phyloP scores from a whole-genome alignment of 305 asterid species.

The Rubia peregrina region DNA sequence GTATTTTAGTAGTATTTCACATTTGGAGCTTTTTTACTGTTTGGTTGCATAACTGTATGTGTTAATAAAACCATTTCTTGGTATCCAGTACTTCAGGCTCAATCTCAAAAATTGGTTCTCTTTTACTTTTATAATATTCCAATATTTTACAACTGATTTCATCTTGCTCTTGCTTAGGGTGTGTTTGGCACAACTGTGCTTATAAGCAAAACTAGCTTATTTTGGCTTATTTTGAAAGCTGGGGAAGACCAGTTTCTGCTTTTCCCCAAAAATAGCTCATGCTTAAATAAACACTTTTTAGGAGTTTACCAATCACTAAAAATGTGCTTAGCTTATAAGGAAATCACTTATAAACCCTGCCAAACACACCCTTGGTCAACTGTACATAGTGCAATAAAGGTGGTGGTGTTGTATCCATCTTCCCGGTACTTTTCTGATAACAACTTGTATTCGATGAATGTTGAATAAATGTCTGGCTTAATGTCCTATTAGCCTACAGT shows the following conservation, averaged over 20 bases:
- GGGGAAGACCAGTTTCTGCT: too few species aligned
- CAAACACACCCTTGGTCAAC: not conserved
- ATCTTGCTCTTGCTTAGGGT: not conserved
- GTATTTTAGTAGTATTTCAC: not conserved
- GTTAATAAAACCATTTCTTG: not conserved
- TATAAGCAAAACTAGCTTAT: not conserved
- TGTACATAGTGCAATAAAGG: not conserved
- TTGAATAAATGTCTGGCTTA: not conserved
- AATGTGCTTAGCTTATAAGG: too few species aligned
- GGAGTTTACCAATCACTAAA: too few species aligned
- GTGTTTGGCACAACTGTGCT: too few species aligned
- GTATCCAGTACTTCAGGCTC: not conserved
- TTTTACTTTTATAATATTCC: not conserved
- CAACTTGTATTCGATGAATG: constrained; percentile 1
- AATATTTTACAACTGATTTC: not conserved
- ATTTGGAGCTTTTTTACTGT: too few species aligned
- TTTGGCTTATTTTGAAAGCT: too few species aligned
- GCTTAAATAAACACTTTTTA: too few species aligned
- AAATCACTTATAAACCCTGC: too few species aligned
- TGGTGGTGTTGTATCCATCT: not conserved
- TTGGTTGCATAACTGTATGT: not conserved
- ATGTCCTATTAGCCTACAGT: not conserved
- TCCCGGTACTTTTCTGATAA: not conserved
- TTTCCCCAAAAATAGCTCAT: too few species aligned
- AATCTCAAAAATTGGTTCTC: not conserved